Conservation (phyloP, 2,329 filamentous ascomycete genomes). For the Aspergillus latus region DNA sequence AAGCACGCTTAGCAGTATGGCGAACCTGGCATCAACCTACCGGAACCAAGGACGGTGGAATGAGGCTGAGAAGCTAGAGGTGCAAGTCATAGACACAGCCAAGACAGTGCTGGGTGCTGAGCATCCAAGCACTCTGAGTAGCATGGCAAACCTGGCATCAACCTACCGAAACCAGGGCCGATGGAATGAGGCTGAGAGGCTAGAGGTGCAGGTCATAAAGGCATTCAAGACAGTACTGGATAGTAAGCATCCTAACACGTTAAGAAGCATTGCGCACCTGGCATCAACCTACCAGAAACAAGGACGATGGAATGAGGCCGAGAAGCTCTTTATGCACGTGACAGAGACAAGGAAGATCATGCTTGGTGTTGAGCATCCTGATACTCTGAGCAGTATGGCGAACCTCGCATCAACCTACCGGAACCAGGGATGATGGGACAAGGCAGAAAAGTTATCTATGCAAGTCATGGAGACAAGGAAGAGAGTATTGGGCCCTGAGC, state of each 20-base stretch:
- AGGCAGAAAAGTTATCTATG: background rate
- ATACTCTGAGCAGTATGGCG: background rate
- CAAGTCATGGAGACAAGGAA: background rate
- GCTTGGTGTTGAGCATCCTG: background rate
- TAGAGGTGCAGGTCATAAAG: background rate
- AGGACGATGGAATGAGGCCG: background rate
- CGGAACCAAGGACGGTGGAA: background rate
- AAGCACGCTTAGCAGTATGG: background rate
- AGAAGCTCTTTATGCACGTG: background rate
- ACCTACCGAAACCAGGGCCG: background rate
- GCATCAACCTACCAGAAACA: background rate
- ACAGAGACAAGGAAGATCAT: background rate
- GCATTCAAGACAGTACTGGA: background rate
- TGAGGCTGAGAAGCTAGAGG: background rate
- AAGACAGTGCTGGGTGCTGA: background rate
- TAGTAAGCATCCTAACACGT: background rate
- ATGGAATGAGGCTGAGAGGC: background rate
- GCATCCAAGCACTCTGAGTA: background rate
- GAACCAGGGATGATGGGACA: background rate
- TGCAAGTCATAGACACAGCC: background rate
- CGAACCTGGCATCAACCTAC: background rate
- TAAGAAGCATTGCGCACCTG: background rate
- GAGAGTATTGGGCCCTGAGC: background rate
- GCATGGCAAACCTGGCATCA: background rate
- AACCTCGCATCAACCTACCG: background rate